A percentile compares a stretch with the other conserved stretches of the same genome.
These are phyloP conservation scores for Kalanchoe fedtschenkoi DNA, from an alignment of 164 flowering plant species.

Conservation along the genomic window DNA sequence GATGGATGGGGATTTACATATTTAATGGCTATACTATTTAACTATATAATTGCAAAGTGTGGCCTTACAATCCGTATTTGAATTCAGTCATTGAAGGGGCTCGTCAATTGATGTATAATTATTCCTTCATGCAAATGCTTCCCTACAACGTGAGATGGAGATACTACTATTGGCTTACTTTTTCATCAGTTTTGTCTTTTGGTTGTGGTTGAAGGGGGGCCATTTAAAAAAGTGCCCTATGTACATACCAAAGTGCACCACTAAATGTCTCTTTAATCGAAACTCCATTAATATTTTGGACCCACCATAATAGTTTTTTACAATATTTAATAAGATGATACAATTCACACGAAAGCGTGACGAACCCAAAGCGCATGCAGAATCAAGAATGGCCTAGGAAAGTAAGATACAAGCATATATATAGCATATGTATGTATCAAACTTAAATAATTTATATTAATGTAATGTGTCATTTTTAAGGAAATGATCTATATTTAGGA, in stretches of 20 bases:
- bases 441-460: too few species aligned
- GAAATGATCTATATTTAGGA: too few species aligned
- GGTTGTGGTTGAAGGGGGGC: slow-evolving; percentile 13
- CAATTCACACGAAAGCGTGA: slow-evolving; percentile 54
- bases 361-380: slow-evolving; percentile 35
- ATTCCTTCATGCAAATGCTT: slow-evolving; percentile 51
- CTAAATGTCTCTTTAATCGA: slow-evolving; percentile 20
- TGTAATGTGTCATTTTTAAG: too few species aligned
- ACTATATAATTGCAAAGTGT: not conserved
- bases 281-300: slow-evolving; percentile 6
- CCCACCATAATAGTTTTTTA: not conserved
- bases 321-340: slow-evolving; percentile 17
- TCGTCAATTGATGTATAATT: slow-evolving; percentile 33
- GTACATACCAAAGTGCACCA: slow-evolving; percentile 38
- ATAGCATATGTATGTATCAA: slow-evolving; percentile 15
- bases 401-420: slow-evolving; percentile 24
- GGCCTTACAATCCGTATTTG: slow-evolving; percentile 7
- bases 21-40: not conserved
- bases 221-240: slow-evolving; percentile 10
- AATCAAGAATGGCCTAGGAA: slow-evolving; percentile 23
- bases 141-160: slow-evolving; percentile 34
- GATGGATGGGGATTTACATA: too few species aligned
- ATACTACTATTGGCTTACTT: slow-evolving; percentile 2
- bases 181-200: slow-evolving; percentile 5
- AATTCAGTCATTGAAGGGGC: slow-evolving; percentile 22